Percentiles rank a stretch among this genome's conserved stretches.
These are phyloP conservation scores for Fusarium newnesense DNA, from an alignment of 2,329 filamentous ascomycete genomes.

Conservation along the genomic window DNA sequence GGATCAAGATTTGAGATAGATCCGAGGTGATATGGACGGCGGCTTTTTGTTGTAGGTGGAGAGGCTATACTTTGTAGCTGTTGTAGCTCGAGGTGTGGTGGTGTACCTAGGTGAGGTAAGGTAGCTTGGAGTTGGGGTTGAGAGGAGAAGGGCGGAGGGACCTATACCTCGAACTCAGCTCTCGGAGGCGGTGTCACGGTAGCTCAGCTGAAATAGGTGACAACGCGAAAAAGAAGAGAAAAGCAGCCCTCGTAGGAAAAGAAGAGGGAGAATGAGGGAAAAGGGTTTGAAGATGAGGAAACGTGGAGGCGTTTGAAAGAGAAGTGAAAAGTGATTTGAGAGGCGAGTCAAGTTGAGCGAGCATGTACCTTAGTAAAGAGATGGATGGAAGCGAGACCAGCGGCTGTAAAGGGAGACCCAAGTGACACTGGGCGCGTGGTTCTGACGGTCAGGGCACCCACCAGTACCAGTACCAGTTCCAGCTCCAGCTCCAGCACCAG, in stretches of 20 bases:
- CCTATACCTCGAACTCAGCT: neutral
- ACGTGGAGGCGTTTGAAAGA: slow-evolving; percentile 20
- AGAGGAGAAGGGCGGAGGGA: slow-evolving; percentile 7
- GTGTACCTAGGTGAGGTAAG: neutral
- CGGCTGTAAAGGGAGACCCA: slow-evolving; percentile 12
- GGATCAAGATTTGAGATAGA: slow-evolving; percentile 20
- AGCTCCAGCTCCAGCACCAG: neutral
- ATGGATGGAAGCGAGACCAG: slow-evolving; percentile 4
- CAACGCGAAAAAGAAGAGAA: neutral
- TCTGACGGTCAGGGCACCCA: slow-evolving; percentile 18
- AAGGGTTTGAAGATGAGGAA: slow-evolving; percentile 16
- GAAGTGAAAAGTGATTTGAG: slow-evolving; percentile 19
- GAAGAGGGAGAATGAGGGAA: neutral
- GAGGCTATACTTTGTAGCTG: slow-evolving; percentile 21
- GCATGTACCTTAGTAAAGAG: slow-evolving; percentile 3
- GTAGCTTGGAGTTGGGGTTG: neutral
- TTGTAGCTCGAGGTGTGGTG: slow-evolving; percentile 15
- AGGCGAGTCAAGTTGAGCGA: neutral
- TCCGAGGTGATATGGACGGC: slow-evolving; percentile 17
- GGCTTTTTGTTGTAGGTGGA: slow-evolving; percentile 16
- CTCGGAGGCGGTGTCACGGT: neutral
- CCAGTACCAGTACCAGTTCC: neutral
- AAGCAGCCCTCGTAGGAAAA: neutral
- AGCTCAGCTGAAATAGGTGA: neutral
- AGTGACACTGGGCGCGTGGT: slow-evolving; percentile 37